phyloP scores from a whole-genome alignment of 2,329 filamentous ascomycete species.

The Immersiporthe knoxdaviesiana region DNA sequence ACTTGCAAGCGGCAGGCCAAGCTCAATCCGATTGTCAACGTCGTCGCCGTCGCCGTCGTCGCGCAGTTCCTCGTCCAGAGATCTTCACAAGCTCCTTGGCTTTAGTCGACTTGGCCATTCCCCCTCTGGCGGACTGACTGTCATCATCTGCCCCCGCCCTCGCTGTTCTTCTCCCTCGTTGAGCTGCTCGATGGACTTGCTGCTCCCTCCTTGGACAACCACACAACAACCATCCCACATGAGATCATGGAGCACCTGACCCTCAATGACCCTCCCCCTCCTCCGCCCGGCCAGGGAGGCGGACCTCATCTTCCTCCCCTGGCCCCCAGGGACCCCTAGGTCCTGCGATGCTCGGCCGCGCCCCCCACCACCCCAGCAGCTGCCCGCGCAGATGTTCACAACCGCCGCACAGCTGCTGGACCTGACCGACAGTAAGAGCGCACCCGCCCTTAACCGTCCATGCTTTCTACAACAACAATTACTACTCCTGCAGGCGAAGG shows the following conservation, averaged over 20 bases:
- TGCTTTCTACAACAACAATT: slow-evolving; percentile 3
- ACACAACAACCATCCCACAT: slow-evolving; percentile 31
- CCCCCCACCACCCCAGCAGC: slow-evolving; percentile 37
- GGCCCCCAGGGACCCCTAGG: slow-evolving; percentile 32
- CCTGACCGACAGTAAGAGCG: slow-evolving; percentile 86
- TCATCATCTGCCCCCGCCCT: neutral
- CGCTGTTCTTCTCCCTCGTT: neutral
- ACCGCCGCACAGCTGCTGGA: slow-evolving; percentile 95
- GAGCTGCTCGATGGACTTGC: slow-evolving; percentile 26
- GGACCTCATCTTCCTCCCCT: slow-evolving; percentile 33
- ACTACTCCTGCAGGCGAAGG: neutral
- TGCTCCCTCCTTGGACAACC: slow-evolving; percentile 19
- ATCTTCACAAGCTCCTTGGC: neutral
- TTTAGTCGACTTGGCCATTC: neutral
- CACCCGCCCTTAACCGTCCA: neutral
- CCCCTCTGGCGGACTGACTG: slow-evolving; percentile 10
- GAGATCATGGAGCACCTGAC: slow-evolving; percentile 58
- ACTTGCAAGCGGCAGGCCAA: slow-evolving; percentile 5
- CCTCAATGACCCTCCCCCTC: slow-evolving; percentile 52
- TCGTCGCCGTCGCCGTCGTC: slow-evolving; percentile 5
- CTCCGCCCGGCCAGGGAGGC: slow-evolving; percentile 44
- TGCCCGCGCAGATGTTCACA: slow-evolving; percentile 96
- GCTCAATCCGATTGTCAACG: slow-evolving; percentile 9
- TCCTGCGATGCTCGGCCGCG: slow-evolving; percentile 31
- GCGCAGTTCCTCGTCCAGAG: neutral